A percentile compares a stretch with the other conserved stretches of the same genome.
phyloP scores from a whole-genome alignment of 306 rosid species.

The Acacia melanoxylon region DNA sequence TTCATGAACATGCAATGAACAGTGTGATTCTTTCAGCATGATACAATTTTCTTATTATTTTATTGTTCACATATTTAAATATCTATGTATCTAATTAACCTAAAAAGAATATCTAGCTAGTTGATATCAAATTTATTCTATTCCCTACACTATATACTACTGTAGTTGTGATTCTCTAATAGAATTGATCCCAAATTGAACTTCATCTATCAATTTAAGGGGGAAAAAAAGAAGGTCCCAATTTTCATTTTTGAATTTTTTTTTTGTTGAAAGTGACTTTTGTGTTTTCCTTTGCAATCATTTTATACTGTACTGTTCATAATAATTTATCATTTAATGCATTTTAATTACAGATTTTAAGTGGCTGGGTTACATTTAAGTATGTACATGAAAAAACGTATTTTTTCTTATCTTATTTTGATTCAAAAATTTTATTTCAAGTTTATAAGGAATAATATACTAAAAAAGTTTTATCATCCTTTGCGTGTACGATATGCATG shows the following conservation, averaged over 20 bases:
- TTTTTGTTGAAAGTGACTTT: neutral
- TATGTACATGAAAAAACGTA: no score
- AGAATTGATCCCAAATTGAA: neutral
- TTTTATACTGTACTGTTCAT: neutral
- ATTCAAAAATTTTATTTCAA: no score
- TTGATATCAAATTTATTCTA: neutral
- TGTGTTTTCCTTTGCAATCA: neutral
- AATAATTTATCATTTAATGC: no score
- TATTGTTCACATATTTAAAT: neutral
- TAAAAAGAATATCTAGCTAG: neutral
- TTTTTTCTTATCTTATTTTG: no score
- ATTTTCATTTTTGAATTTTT: neutral
- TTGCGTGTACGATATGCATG: neutral
- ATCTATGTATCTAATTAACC: neutral
- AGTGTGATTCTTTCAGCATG: neutral
- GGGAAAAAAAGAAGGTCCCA: neutral
- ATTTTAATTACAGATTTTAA: no score
- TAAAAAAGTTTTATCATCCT: no score
- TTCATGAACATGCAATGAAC: neutral
- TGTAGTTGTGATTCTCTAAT: neutral
- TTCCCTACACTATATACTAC: neutral
- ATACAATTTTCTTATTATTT: no score
- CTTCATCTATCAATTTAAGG: no score
- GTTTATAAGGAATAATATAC: no score
- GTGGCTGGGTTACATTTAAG: no score